These are phyloP conservation scores for Beauveria bassiana DNA, from an alignment of 2,329 filamentous ascomycete species.

Conservation along the genomic window DNA sequence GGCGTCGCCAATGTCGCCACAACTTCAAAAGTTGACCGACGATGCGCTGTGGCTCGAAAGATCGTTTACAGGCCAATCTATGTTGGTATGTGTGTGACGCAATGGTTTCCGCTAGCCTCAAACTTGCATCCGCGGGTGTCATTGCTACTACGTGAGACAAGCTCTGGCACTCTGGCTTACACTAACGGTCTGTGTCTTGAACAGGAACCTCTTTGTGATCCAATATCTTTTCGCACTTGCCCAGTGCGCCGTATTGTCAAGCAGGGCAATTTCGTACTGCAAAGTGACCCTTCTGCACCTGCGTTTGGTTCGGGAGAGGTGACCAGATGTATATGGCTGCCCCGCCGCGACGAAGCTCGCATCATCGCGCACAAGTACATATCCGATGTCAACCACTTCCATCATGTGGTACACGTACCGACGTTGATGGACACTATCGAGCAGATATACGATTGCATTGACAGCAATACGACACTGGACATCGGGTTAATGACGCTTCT, in stretches of 20 bases:
- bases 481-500: conserved; percentile 22
- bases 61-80: conserved; percentile 22
- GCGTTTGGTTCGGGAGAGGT: conserved; percentile 20
- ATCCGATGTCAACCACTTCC: conserved; percentile 23
- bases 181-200: not conserved
- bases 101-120: not conserved
- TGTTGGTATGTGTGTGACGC: conserved; percentile 19
- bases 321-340: conserved; percentile 27
- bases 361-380: conserved; percentile 24
- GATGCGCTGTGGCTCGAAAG: conserved; percentile 28
- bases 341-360: conserved; percentile 24
- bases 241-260: conserved; percentile 25
- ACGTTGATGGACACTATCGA: conserved; percentile 22
- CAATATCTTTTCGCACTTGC: conserved; percentile 25
- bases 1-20: conserved; percentile 19
- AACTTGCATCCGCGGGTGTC: not conserved
- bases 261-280: conserved; percentile 25
- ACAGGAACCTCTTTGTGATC: conserved; percentile 24
- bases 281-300: conserved; percentile 18
- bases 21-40: conserved; percentile 25
- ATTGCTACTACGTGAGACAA: not conserved
- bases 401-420: conserved; percentile 25
- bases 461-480: conserved; percentile 17
- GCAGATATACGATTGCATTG: conserved; percentile 22
- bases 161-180: not conserved